Base-by-base conservation (phyloP, 257 asterid species). In the Solanum acaule region DNA sequence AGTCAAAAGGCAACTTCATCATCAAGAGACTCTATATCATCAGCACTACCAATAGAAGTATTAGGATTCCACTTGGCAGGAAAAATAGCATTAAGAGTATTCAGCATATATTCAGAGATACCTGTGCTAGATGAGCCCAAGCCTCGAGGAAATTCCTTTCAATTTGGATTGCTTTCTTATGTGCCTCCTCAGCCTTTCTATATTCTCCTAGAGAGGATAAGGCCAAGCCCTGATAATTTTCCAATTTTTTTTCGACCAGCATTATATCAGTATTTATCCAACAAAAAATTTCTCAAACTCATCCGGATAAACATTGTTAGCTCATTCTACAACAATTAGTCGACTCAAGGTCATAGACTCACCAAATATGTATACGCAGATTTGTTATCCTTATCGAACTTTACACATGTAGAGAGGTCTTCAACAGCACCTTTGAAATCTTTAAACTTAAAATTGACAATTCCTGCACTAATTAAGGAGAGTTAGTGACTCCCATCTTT, bases 61-160 rank as follows among this genome's bases (percentile, higher is more conserved):
- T 18, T 18, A 29, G 44, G 70, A 81, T 79, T 44, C 85, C 85
- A 25, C 42, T 46, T 81, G 86, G 86, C 70, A 81, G 42, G 86
- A 81, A 31, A 77, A 29, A 81, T 49, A 49, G 29, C 70, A 81
- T 27, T 81, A 81, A 29, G 42, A 46, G 70, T 9, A 29, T 34
- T 68, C 87, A 88, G 38, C 34, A 37, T 63, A 82, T 86, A 49
- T 86, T 67, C 67, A 42, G 29, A 29, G 87, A 89, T 93, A 96
- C 99, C 99, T 96, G 99, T 88, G 99, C 93, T 82, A 97, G 94
- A 93, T 97, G 99, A 89, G 98, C 91, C 99, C 99, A 95, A 81
- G 99, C 99, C 94, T 97, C 99, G 15, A 96, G 90, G 89, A 96
- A 97, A 84, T 83, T 92, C 86, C 90, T 90, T 91, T 97, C 99